A percentile compares a stretch with the other conserved stretches of the same genome.
Evolutionary conservation across 306 rosid genomes (phyloP).

Genomic region (Trichosanthes cucumerina): DNA sequence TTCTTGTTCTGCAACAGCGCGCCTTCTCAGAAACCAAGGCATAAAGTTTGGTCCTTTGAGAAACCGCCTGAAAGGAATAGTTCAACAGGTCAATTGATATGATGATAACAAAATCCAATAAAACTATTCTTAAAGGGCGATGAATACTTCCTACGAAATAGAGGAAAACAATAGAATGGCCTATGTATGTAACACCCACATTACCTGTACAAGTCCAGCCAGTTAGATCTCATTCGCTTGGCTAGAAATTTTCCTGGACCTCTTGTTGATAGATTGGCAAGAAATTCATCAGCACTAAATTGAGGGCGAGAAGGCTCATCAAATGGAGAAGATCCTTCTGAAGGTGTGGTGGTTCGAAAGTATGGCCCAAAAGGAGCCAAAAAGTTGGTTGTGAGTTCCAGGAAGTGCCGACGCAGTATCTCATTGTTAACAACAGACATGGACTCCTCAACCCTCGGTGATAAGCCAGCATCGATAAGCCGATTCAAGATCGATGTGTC

Average conservation of each 20-base stretch:
- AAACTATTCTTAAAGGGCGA: constrained; percentile 5
- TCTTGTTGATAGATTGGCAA: constrained; percentile 57
- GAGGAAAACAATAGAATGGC: background rate
- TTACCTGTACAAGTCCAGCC: constrained; percentile 87
- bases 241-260: constrained; percentile 89
- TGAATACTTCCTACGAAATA: background rate
- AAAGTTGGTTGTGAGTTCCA: constrained; percentile 82
- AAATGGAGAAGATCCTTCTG: constrained; percentile 74
- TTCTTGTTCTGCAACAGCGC: constrained; percentile 74
- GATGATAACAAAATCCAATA: background rate
- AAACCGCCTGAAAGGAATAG: constrained; percentile 52
- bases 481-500: constrained; percentile 83
- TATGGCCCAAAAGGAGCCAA: constrained; percentile 94
- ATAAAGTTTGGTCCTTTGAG: constrained; percentile 71
- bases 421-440: constrained; percentile 91
- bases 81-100: background rate
- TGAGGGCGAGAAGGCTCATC: constrained; percentile 57
- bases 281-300: constrained; percentile 62
- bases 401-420: constrained; percentile 72
- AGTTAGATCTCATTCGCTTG: constrained; percentile 76
- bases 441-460: constrained; percentile 81
- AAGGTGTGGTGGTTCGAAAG: constrained; percentile 59
- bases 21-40: constrained; percentile 80
- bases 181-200: background rate
- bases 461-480: constrained; percentile 81